Base-by-base conservation (phyloP, 768 basidiomycete species). In the Leucosporidium creatinivorum region DNA sequence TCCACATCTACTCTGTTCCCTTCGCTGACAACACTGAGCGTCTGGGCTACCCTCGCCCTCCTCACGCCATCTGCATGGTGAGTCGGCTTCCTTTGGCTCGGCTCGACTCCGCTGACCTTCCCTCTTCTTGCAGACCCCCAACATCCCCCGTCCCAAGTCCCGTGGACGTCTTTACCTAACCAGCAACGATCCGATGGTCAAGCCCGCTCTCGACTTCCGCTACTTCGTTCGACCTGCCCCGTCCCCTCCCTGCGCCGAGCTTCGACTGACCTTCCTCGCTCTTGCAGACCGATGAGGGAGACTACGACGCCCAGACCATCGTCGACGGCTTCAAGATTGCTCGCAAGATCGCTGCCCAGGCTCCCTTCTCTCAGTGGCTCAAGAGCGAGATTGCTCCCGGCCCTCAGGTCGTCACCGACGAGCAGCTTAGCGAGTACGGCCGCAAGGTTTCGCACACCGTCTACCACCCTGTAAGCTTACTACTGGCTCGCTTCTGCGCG, bases 191-290 rank as follows among this genome's bases (percentile, higher is more conserved):
- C 69, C 69, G 0, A 13, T 17, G n/a, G 58, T 30, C 33, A 55
- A 61, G 56, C 69, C 69, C 39, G 54, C 47, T 2, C 50, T 66
- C 61, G 69, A 70, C 49, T 59, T 60, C 61, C 58, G 60, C 31
- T 70, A 70, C 58, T 64, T 70, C 36, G 58, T 59, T 0, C 25
- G 58, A 4, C 18, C 36, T 2, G 8, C 26, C 25, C 4, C 25
- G 36, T 39, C 17, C 33, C 9, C 6, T 47, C 39, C 39, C 39
- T 44, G 8, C 10, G 10, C 39, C 39, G 39, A 44, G 13, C 39
- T 44, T 44, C 8, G 10, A 44, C 33, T 21, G 6, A 26, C 58
- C 44, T 49, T 17, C 18, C 59, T 49, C 25, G 4, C 25, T 9
- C 25, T 31, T 2, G 18, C 26, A 61, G 60, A 62, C 61, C 23